Evolutionary conservation across 2,329 filamentous ascomycete genomes (phyloP).

Genomic region (Nannizzia gypsea): DNA sequence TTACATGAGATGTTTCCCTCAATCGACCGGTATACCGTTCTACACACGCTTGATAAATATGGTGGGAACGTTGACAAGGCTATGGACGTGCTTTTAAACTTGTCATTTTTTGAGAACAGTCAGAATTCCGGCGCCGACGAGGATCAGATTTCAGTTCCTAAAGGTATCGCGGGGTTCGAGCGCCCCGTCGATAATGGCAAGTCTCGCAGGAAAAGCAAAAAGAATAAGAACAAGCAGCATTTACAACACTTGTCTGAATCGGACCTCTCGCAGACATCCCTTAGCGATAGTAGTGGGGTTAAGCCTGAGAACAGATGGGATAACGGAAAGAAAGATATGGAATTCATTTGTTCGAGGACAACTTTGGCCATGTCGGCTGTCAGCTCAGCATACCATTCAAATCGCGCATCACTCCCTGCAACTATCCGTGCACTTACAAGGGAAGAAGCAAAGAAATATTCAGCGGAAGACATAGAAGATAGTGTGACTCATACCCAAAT

Average conservation of each 20-base stretch:
- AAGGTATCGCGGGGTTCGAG: constrained; percentile 69
- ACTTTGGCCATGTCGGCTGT: constrained; percentile 36
- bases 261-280: constrained; percentile 19
- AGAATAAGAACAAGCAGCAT: constrained; percentile 32
- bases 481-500: constrained; percentile 38
- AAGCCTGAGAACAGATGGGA: constrained; percentile 46
- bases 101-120: constrained; percentile 59
- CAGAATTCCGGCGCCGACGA: constrained; percentile 20
- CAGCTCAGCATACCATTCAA: constrained; percentile 47
- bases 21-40: constrained; percentile 54
- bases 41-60: constrained; percentile 54
- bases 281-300: constrained; percentile 4
- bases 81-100: constrained; percentile 69
- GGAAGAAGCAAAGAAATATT: constrained; percentile 33
- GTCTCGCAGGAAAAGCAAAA: constrained; percentile 31
- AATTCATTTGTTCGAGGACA: constrained; percentile 47
- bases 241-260: constrained; percentile 16
- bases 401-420: constrained; percentile 43
- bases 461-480: constrained; percentile 29
- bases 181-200: constrained; percentile 36
- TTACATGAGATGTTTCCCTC: constrained; percentile 62
- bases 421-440: constrained; percentile 47
- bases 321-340: constrained; percentile 44
- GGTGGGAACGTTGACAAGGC: constrained; percentile 55
- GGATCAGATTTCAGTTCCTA: constrained; percentile 41